These are phyloP conservation scores for Penicillium griseofulvum DNA, from an alignment of 2,329 filamentous ascomycete species.

Conservation along the genomic window DNA sequence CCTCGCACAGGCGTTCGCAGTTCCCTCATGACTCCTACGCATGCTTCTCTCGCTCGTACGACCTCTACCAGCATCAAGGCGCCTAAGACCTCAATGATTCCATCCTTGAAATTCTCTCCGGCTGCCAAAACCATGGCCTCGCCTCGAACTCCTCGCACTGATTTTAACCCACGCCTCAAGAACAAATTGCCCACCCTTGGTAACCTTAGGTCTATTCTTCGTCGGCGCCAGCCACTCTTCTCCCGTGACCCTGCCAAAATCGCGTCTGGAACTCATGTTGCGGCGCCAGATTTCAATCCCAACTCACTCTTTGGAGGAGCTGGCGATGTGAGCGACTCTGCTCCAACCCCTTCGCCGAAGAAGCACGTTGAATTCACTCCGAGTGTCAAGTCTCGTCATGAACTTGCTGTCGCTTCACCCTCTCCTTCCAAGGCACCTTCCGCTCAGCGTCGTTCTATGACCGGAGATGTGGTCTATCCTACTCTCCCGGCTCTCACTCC, in stretches of 20 bases:
- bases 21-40: slow-evolving; percentile 73
- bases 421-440: slow-evolving; percentile 42
- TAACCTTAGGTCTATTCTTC: slow-evolving; percentile 63
- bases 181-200: slow-evolving; percentile 50
- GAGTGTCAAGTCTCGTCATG: slow-evolving; percentile 55
- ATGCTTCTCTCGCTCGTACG: slow-evolving; percentile 65
- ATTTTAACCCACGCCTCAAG: slow-evolving; percentile 48
- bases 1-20: slow-evolving; percentile 42
- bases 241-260: slow-evolving; percentile 59
- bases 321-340: slow-evolving; percentile 26
- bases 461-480: slow-evolving; percentile 37
- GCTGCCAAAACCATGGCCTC: slow-evolving; percentile 51
- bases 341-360: slow-evolving; percentile 67
- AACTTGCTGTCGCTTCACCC: slow-evolving; percentile 38
- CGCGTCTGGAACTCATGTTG: slow-evolving; percentile 57
- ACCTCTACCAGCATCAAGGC: slow-evolving; percentile 51
- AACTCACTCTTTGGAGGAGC: slow-evolving; percentile 50
- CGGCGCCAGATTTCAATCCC: slow-evolving; percentile 42
- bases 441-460: slow-evolving; percentile 18
- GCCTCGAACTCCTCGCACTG: slow-evolving; percentile 46
- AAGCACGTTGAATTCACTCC: slow-evolving; percentile 83
- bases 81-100: slow-evolving; percentile 54
- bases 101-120: slow-evolving; percentile 52
- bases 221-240: slow-evolving; percentile 58
- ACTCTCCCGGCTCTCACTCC: slow-evolving; percentile 40